These are phyloP conservation scores for Coemansia sp. DNA, from an alignment of 192 early-diverging fungal genomes.

Conservation along the genomic window DNA sequence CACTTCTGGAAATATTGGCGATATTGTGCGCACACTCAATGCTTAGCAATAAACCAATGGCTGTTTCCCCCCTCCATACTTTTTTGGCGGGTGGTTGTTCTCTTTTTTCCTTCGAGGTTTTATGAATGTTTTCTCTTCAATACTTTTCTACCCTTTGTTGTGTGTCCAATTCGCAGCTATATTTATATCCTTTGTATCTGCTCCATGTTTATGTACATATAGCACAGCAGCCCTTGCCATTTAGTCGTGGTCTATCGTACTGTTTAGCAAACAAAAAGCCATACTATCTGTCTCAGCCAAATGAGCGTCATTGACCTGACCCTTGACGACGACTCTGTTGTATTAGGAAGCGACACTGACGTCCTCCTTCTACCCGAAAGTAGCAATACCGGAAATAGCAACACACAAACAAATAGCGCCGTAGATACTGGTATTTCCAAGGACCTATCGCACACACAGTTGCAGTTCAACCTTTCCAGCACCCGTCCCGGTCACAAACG, in stretches of 20 bases:
- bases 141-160: slow-evolving; percentile 1
- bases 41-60: slow-evolving; percentile 5
- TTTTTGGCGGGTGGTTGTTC: background rate
- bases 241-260: background rate
- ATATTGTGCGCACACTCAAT: slow-evolving; percentile 48
- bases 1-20: slow-evolving; percentile 43
- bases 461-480: slow-evolving; percentile 10
- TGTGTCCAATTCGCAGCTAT: background rate
- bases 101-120: slow-evolving; percentile 1
- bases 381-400: background rate
- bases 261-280: background rate
- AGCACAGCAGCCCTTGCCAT: background rate
- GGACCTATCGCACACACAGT: background rate
- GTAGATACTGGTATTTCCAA: background rate
- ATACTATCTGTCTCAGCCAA: background rate
- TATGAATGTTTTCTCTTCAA: background rate
- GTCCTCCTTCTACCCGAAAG: slow-evolving; percentile 1
- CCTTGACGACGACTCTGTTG: slow-evolving; percentile 29
- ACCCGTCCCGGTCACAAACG: slow-evolving; percentile 24
- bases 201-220: too few relatives aligned
- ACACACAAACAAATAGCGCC: background rate
- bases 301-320: slow-evolving; percentile 48
- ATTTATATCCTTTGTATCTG: too few relatives aligned
- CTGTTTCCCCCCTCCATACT: background rate
- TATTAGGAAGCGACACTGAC: background rate